Evolutionary conservation across 2,329 filamentous ascomycete species (phyloP).

Genomic region (Thermothelomyces thermophilus): DNA sequence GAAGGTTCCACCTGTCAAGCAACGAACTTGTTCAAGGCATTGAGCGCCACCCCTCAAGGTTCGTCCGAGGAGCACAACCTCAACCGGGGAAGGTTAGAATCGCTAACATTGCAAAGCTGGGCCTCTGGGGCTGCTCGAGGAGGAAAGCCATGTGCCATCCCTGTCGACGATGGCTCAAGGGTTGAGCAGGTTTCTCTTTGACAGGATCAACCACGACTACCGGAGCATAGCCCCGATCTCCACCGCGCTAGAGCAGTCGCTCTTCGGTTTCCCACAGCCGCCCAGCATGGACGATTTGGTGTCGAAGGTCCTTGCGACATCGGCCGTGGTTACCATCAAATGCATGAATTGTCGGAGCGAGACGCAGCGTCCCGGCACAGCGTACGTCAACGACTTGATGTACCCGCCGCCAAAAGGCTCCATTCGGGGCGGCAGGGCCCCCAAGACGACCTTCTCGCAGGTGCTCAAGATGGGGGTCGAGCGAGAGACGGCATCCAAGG

Average conservation of each 20-base stretch:
- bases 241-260: slow-evolving; percentile 62
- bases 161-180: slow-evolving; percentile 79
- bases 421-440: slow-evolving; percentile 43
- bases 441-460: slow-evolving; percentile 70
- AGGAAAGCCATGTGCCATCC: slow-evolving; percentile 65
- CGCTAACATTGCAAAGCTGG: slow-evolving; percentile 44
- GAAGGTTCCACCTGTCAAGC: slow-evolving; percentile 91
- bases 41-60: slow-evolving; percentile 76
- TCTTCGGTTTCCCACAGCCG: slow-evolving; percentile 18
- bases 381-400: slow-evolving; percentile 77
- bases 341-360: slow-evolving; percentile 87
- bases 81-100: not conserved
- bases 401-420: slow-evolving; percentile 60
- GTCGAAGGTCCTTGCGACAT: slow-evolving; percentile 56
- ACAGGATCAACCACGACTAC: slow-evolving; percentile 73
- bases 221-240: slow-evolving; percentile 57
- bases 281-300: slow-evolving; percentile 22
- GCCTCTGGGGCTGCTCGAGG: slow-evolving; percentile 75
- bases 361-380: slow-evolving; percentile 69
- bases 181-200: slow-evolving; percentile 77
- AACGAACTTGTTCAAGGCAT: slow-evolving; percentile 85
- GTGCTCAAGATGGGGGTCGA: slow-evolving; percentile 91
- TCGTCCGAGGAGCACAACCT: slow-evolving; percentile 20
- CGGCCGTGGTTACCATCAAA: slow-evolving; percentile 65
- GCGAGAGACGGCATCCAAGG: slow-evolving; percentile 77